Conservation (phyloP, 2,329 filamentous ascomycete genomes). For the Leptographium lundbergii region DNA sequence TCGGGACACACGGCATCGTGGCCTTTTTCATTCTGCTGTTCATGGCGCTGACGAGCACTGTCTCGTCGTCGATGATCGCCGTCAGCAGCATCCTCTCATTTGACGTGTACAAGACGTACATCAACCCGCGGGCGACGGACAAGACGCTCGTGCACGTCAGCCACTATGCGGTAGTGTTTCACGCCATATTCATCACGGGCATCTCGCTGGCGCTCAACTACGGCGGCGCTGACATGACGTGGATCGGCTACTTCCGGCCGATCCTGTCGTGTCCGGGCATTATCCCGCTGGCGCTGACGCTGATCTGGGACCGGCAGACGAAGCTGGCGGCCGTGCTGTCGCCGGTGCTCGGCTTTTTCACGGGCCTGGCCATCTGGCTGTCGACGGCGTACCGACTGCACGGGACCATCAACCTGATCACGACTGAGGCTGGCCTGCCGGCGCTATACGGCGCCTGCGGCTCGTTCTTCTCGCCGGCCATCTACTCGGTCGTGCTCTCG, state of each 20-base stretch:
- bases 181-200: conserved; percentile 19
- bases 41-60: conserved; percentile 32
- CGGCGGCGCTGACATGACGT: conserved; percentile 23
- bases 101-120: conserved; percentile 26
- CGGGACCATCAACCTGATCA: conserved; percentile 21
- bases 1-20: conserved; percentile 21
- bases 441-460: conserved; percentile 30
- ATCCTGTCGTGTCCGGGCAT: conserved; percentile 18
- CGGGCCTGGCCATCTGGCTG: conserved; percentile 24
- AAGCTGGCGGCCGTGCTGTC: conserved; percentile 21
- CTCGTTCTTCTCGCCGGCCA: conserved; percentile 30
- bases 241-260: conserved; percentile 20
- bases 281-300: conserved; percentile 22
- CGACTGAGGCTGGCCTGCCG: conserved; percentile 24
- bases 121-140: conserved; percentile 16
- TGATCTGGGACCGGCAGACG: conserved; percentile 25
- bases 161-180: conserved; percentile 21
- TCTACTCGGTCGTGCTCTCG: conserved; percentile 33
- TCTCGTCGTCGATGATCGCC: conserved; percentile 29
- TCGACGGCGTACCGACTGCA: conserved; percentile 20
- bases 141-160: conserved; percentile 18
- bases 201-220: conserved; percentile 24
- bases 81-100: conserved; percentile 24
- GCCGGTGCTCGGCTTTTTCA: conserved; percentile 21
- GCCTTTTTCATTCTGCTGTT: conserved; percentile 28